Evolutionary conservation across 768 basidiomycete species (phyloP), one percentile per base, ranked within the genome.

Genomic region (Mycena latifolia): DNA sequence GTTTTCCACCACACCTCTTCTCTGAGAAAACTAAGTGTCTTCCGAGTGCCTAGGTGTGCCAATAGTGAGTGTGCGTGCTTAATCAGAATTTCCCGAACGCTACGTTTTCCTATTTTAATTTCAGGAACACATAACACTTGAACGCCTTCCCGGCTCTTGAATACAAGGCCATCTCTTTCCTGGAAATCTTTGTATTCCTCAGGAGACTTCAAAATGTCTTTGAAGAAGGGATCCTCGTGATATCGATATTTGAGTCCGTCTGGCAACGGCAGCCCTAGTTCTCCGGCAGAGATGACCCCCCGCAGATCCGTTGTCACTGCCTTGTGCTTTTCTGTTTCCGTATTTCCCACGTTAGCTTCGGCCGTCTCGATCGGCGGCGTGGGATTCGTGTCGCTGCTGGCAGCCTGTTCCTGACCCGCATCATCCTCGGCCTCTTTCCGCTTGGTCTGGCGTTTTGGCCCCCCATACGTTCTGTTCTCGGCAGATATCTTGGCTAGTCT

Each of bases 61-160:
- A 81, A 58, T 0, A 81, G 12, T 1, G 77, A 78, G 33, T 82
- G 81, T 0, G 78, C 79, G 11, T 80, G 79, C 0, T 54, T 61
- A 0, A 82, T 80, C 0, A 82, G 12, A 0, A 73, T 55, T 46
- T 79, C 80, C 0, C 74, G 51, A 0, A 76, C 37, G 0, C 45
- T 54, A 5, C 69, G 41, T 0, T 48, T 63, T 0, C 62, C 65
- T 0, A 73, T 47, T 14, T 20, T 22, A 20, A 74, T 47, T 33
- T 77, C 64, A 0, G 77, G 78, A 0, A 80, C 62, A 50, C 76
- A 76, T 0, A 78, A 31, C 0, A 59, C 15, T 1, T 22, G 22
- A 6, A 28, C 29, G 0, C 47, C 67, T 0, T 65, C 70, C 0
- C 37, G 12, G 2, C 56, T 61, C 6, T 75, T 52, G 57, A 69